Percentiles rank a stretch among this genome's conserved stretches.
Conservation (phyloP, 306 rosid genomes). For the Carpinus viminea region DNA sequence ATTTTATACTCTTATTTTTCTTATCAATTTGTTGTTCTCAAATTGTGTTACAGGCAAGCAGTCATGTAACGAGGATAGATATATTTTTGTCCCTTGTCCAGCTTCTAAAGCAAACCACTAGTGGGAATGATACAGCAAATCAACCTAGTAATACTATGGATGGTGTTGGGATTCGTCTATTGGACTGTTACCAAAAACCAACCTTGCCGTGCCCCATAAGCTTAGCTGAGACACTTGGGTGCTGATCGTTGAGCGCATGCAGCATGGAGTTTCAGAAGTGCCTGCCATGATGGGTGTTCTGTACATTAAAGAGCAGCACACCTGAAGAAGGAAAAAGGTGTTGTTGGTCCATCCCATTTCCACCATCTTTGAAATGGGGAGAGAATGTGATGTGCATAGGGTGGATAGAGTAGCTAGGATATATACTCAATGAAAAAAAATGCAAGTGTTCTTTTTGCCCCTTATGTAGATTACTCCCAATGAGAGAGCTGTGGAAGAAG, state of each 20-base stretch:
- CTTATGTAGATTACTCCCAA: not conserved
- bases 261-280: not conserved
- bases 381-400: slow-evolving; percentile 22
- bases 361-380: slow-evolving; percentile 7
- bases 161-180: slow-evolving; percentile 21
- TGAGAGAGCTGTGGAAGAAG: slow-evolving; percentile 10
- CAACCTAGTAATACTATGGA: slow-evolving; percentile 34
- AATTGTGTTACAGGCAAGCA: slow-evolving; percentile 48
- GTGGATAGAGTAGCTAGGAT: slow-evolving; percentile 28
- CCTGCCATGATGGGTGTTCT: slow-evolving; percentile 34
- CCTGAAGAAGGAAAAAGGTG: slow-evolving; percentile 5
- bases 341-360: not conserved
- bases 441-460: slow-evolving; percentile 22
- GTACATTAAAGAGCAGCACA: slow-evolving; percentile 10
- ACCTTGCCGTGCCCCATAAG: slow-evolving; percentile 39
- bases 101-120: slow-evolving; percentile 53
- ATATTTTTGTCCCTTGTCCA: slow-evolving; percentile 70
- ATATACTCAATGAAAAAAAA: slow-evolving; percentile 11
- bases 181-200: slow-evolving; percentile 38
- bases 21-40: not conserved
- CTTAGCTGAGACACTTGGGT: slow-evolving; percentile 33
- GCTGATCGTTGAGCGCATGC: not conserved
- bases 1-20: slow-evolving; percentile 5
- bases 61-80: slow-evolving; percentile 67
- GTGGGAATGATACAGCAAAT: slow-evolving; percentile 40